phyloP scores from a whole-genome alignment of 352 stramenopile genomes.

The Thraustochytrium striatum region DNA sequence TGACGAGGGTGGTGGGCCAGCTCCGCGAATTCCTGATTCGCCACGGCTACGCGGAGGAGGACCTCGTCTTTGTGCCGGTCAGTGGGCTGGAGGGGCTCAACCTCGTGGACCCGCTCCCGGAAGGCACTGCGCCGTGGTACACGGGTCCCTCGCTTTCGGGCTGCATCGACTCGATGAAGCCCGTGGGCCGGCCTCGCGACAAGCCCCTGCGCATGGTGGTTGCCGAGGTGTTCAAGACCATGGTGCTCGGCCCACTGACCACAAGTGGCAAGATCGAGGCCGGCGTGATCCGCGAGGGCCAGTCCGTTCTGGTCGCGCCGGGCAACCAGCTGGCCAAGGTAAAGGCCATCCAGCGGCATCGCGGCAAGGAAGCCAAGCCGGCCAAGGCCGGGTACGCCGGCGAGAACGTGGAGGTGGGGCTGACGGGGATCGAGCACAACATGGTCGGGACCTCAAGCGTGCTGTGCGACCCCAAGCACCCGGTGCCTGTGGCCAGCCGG shows the following conservation, averaged over 20 bases:
- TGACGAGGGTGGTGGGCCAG: slow-evolving; percentile 67
- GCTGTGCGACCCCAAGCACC: slow-evolving; percentile 30
- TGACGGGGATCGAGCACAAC: slow-evolving; percentile 19
- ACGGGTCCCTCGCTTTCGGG: slow-evolving; percentile 18
- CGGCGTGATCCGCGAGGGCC: slow-evolving; percentile 28
- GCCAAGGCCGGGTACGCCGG: slow-evolving; percentile 15
- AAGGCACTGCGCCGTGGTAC: slow-evolving; percentile 19
- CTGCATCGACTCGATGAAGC: slow-evolving; percentile 29
- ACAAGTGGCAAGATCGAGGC: slow-evolving; percentile 42
- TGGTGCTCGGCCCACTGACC: slow-evolving; percentile 28
- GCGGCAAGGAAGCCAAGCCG: slow-evolving; percentile 21
- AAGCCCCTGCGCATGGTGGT: slow-evolving; percentile 44
- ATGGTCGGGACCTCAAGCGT: slow-evolving; percentile 16
- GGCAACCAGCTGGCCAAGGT: not conserved
- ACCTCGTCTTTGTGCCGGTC: slow-evolving; percentile 70
- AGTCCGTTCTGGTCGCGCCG: slow-evolving; percentile 28
- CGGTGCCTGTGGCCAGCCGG: slow-evolving; percentile 4
- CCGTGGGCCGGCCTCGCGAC: not conserved
- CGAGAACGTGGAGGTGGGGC: slow-evolving; percentile 41
- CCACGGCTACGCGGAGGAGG: slow-evolving; percentile 51
- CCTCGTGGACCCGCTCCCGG: slow-evolving; percentile 55
- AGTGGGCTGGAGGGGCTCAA: slow-evolving; percentile 78
- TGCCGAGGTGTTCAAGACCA: slow-evolving; percentile 46
- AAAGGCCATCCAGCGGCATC: slow-evolving; percentile 30
- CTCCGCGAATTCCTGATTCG: slow-evolving; percentile 66